phyloP scores from a whole-genome alignment of 75 land plant species.

The Pinus albicaulis region DNA sequence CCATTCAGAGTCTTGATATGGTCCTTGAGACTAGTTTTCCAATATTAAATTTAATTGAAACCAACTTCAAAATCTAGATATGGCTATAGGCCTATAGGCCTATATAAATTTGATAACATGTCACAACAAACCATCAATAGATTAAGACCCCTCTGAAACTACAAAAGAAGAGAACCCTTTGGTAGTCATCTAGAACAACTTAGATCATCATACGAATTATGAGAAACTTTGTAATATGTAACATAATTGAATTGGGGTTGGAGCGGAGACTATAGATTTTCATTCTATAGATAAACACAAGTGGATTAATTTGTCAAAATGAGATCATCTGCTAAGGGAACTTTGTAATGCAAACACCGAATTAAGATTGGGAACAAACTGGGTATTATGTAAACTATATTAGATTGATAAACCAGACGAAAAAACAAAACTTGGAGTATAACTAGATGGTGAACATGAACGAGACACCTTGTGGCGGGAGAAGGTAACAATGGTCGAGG shows the following conservation, averaged over 20 bases:
- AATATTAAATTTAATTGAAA: not conserved
- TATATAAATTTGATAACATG: not conserved
- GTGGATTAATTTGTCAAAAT: not conserved
- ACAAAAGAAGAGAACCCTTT: not conserved
- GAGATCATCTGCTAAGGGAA: too few relatives aligned
- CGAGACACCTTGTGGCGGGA: too few relatives aligned
- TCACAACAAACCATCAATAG: too few relatives aligned
- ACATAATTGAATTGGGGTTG: not conserved
- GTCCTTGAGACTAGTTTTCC: not conserved
- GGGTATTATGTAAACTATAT: not conserved
- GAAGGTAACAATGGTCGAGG: too few relatives aligned
- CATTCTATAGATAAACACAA: too few relatives aligned
- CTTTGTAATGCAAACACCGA: too few relatives aligned
- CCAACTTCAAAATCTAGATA: not conserved
- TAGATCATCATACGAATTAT: not conserved
- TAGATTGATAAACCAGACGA: not conserved
- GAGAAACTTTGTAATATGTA: not conserved
- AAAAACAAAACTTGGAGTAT: too few relatives aligned
- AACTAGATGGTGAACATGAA: too few relatives aligned
- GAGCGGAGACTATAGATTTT: too few relatives aligned
- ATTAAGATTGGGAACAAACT: not conserved
- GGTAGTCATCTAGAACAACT: not conserved
- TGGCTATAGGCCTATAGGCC: too few relatives aligned
- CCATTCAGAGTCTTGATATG: slow-evolving; percentile 6
- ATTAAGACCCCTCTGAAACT: not conserved